Conservation (phyloP, 495 filamentous ascomycete species). For the Pyrenula aspistea region DNA sequence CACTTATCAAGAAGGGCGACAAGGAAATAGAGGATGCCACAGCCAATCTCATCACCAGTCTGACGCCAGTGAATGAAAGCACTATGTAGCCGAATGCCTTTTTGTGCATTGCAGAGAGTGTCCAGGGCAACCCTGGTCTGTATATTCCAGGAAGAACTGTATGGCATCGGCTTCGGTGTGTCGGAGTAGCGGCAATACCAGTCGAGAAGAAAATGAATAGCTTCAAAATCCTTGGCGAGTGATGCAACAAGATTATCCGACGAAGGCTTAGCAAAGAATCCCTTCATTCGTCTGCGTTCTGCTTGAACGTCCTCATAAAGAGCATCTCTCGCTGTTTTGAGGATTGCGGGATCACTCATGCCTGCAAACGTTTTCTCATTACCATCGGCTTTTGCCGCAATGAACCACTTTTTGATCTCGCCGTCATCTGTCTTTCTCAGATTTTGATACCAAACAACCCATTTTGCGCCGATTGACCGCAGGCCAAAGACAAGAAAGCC, state of each 20-base stretch:
- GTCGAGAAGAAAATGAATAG: conserved; percentile 45
- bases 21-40: conserved; percentile 45
- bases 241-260: conserved; percentile 32
- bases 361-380: conserved; percentile 24
- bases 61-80: conserved; percentile 51
- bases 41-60: conserved; percentile 43
- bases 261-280: conserved; percentile 26
- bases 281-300: conserved; percentile 23
- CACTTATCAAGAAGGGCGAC: conserved; percentile 49
- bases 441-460: conserved; percentile 37
- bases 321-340: conserved; percentile 34
- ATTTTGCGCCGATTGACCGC: conserved; percentile 32
- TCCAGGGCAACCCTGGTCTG: conserved; percentile 43
- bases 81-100: conserved; percentile 47
- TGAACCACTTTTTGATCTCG: conserved; percentile 38
- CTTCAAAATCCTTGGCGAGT: conserved; percentile 38
- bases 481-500: conserved; percentile 30
- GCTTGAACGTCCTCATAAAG: conserved; percentile 29
- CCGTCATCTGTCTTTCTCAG: conserved; percentile 32
- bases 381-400: conserved; percentile 19
- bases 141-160: conserved; percentile 51
- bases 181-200: conserved; percentile 46
- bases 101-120: conserved; percentile 39
- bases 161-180: conserved; percentile 38
- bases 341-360: conserved; percentile 28